Evolutionary conservation across 2,329 filamentous ascomycete genomes (phyloP).

Genomic region (Cladosporium halotolerans): DNA sequence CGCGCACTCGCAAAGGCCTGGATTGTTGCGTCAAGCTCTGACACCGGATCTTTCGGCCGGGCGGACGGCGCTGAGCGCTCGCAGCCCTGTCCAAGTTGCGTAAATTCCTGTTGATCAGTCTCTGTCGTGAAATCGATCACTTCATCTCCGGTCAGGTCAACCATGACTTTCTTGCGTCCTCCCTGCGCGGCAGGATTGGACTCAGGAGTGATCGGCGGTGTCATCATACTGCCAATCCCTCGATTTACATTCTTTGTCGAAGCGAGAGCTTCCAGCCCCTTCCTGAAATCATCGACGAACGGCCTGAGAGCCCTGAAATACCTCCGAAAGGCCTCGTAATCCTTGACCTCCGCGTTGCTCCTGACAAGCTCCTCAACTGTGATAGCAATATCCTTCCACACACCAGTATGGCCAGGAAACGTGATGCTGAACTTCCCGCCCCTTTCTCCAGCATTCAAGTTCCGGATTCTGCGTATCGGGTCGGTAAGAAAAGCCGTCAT

Average conservation of each 20-base stretch:
- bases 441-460: not conserved
- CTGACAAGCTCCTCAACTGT: not conserved
- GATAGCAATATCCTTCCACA: not conserved
- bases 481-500: slow-evolving; percentile 1
- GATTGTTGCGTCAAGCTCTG: not conserved
- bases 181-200: too few species aligned
- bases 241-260: too few species aligned
- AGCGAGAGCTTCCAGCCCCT: too few species aligned
- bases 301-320: not conserved
- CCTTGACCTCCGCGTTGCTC: not conserved
- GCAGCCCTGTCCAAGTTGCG: too few species aligned
- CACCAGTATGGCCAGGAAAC: not conserved
- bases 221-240: too few species aligned
- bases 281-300: not conserved
- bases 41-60: not conserved
- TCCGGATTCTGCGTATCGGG: not conserved
- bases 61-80: too few species aligned
- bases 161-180: too few species aligned
- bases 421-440: not conserved
- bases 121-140: not conserved
- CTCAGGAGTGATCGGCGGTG: too few species aligned
- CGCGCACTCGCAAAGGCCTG: not conserved
- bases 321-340: not conserved
- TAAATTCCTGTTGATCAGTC: not conserved
- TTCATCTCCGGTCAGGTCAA: not conserved